Conservation (phyloP, 805 yeast genomes). For the Yamadazyma philogaea region DNA sequence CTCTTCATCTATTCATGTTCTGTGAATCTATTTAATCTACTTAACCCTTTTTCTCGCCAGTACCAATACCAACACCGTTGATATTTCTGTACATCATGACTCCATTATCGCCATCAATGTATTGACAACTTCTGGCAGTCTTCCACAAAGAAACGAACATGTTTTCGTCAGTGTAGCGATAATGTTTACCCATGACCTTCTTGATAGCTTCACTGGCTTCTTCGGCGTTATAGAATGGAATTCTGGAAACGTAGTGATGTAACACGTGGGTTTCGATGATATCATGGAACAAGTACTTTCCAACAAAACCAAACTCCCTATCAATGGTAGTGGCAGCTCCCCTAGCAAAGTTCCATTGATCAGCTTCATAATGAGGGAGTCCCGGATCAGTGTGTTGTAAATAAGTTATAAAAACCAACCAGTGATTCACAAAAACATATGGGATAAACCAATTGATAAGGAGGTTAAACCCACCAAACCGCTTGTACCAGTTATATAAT, state of each 20-base stretch:
- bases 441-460: constrained; percentile 74
- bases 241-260: constrained; percentile 80
- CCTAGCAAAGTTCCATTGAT: constrained; percentile 80
- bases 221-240: constrained; percentile 86
- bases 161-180: constrained; percentile 62
- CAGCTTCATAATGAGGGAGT: constrained; percentile 75
- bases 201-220: constrained; percentile 74
- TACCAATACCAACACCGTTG: constrained; percentile 46
- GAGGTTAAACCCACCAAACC: constrained; percentile 61
- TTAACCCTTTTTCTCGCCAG: constrained; percentile 8
- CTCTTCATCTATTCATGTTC: no score
- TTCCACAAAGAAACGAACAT: constrained; percentile 71
- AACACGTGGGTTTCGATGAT: constrained; percentile 88
- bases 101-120: constrained; percentile 69
- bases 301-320: constrained; percentile 78
- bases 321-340: constrained; percentile 91
- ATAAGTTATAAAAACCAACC: constrained; percentile 84
- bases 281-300: constrained; percentile 78
- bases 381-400: constrained; percentile 79
- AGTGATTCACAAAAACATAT: constrained; percentile 78
- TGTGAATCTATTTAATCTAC: no score
- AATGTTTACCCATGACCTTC: constrained; percentile 83
- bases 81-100: constrained; percentile 72
- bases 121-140: constrained; percentile 63
- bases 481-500: constrained; percentile 57